Base-by-base conservation (phyloP, 1,284 basidiomycete species). In the Leccinum angustisporum region DNA sequence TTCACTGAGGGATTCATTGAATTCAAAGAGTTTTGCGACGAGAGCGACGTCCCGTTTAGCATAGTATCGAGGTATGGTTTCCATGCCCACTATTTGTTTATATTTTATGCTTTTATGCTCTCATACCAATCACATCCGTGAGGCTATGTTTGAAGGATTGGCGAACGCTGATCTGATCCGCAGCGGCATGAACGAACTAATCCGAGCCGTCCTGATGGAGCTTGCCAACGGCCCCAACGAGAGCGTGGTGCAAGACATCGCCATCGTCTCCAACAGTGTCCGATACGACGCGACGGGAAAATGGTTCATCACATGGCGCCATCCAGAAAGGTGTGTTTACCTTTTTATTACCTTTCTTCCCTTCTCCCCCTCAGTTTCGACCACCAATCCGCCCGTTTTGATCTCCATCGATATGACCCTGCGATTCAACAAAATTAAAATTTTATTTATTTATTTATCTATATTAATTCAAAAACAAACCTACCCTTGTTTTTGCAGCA, bases 161-260 rank as follows among this genome's bases (percentile, higher is more conserved):
- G 38, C 11, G 13, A 18, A n/a, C 11, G 33, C 48, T 31, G 57
- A 43, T 34, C 48, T 68, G 59, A 67, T 61, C 40, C 43, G 46
- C 68, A 94, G 92, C 65, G 95, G 95, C 33, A 97, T 97, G 94
- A 87, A 88, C 13, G 95, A 94, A 13, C 84, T 91, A 66, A 97
- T 98, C 69, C 91, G 92, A 54, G 91, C 91, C 1, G 91, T 97
- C 5, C 82, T 97, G 31, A 86, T 87, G 43, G 90, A 87, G 62
- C 85, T 94, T 58, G 79, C 95, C 57, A 91, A 89, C 11, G 72
- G 72, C 1, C 54, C 65, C 43, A 66, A 72, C 43, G 82, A 87
- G 46, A 84, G 88, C 65, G 86, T 86, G 52, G 89, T 92, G 2
- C 77, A 83, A 59, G 81, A 86, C 57, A 95, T 97, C 60, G 87